These are phyloP conservation scores for Collybia sordida DNA, from an alignment of 768 basidiomycete species.

Conservation along the genomic window DNA sequence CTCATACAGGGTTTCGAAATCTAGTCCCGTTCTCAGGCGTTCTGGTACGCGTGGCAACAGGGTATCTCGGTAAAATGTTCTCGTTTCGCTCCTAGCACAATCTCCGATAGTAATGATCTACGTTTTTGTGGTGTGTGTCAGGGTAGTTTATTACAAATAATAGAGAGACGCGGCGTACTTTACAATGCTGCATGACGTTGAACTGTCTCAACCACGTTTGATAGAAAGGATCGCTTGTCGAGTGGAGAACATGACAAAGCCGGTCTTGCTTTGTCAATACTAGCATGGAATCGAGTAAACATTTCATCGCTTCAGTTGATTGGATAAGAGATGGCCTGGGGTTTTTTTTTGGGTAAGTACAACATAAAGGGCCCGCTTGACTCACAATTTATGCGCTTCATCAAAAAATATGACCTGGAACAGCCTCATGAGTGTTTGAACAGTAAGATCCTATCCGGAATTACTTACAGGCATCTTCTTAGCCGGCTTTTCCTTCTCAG, in stretches of 20 bases:
- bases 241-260: slow-evolving; percentile 81
- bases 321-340: slow-evolving; percentile 73
- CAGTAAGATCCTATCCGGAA: neutral
- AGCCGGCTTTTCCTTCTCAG: slow-evolving; percentile 29
- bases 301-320: slow-evolving; percentile 80
- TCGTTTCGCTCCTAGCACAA: slow-evolving; percentile 70
- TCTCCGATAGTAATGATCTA: slow-evolving; percentile 61
- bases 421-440: neutral
- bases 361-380: neutral
- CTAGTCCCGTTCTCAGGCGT: slow-evolving; percentile 46
- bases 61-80: slow-evolving; percentile 61
- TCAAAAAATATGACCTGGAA: slow-evolving; percentile 70
- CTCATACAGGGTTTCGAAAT: slow-evolving; percentile 73
- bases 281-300: slow-evolving; percentile 80
- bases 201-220: slow-evolving; percentile 81
- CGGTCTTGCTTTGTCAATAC: slow-evolving; percentile 87
- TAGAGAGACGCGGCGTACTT: slow-evolving; percentile 36
- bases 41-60: slow-evolving; percentile 74
- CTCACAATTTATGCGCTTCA: slow-evolving; percentile 82
- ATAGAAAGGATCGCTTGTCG: slow-evolving; percentile 83
- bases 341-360: neutral
- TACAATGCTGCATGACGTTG: slow-evolving; percentile 83
- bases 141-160: neutral
- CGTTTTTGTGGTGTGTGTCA: neutral
- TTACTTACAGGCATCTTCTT: slow-evolving; percentile 48